Conservation (phyloP, 2,329 filamentous ascomycete genomes). For the Sporothrix dimorphospora region DNA sequence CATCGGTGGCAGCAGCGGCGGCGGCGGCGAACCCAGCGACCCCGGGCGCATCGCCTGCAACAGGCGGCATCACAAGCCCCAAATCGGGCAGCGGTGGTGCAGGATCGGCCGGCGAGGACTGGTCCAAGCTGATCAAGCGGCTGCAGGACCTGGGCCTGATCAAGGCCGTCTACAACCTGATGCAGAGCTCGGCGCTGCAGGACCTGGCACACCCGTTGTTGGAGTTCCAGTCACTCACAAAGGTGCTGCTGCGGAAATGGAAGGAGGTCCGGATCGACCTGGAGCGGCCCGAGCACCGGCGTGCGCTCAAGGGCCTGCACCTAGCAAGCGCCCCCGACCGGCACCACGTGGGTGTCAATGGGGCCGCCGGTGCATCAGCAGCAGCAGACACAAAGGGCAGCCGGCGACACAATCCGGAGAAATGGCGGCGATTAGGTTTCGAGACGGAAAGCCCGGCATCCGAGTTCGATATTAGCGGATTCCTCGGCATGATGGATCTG, state of each 20-base stretch:
- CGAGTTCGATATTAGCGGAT: conserved; percentile 86
- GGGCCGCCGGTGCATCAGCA: conserved; percentile 32
- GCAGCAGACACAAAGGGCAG: conserved; percentile 59
- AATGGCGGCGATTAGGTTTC: conserved; percentile 92
- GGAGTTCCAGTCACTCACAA: conserved; percentile 91
- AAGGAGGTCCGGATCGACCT: conserved; percentile 80
- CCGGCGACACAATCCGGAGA: conserved; percentile 79
- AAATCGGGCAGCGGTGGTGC: conserved; percentile 10
- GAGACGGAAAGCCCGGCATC: conserved; percentile 82
- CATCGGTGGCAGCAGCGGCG: not conserved
- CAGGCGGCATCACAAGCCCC: conserved; percentile 31
- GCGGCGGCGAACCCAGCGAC: not conserved
- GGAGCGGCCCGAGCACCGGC: conserved; percentile 83
- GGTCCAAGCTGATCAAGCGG: conserved; percentile 93
- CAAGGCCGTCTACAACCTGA: conserved; percentile 85
- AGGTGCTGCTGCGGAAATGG: conserved; percentile 86
- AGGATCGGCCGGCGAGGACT: conserved; percentile 63
- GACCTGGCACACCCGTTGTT: conserved; percentile 87
- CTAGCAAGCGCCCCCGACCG: conserved; percentile 74
- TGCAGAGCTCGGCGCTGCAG: conserved; percentile 91
- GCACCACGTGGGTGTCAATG: conserved; percentile 41
- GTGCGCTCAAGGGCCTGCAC: conserved; percentile 84
- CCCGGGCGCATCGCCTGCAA: conserved; percentile 37
- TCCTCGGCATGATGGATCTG: conserved; percentile 95
- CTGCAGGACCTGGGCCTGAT: conserved; percentile 93